Percentiles rank a stretch among this genome's conserved stretches.
Conservation (phyloP, 2,329 filamentous ascomycete genomes). For the Diaporthe citrichinensis region DNA sequence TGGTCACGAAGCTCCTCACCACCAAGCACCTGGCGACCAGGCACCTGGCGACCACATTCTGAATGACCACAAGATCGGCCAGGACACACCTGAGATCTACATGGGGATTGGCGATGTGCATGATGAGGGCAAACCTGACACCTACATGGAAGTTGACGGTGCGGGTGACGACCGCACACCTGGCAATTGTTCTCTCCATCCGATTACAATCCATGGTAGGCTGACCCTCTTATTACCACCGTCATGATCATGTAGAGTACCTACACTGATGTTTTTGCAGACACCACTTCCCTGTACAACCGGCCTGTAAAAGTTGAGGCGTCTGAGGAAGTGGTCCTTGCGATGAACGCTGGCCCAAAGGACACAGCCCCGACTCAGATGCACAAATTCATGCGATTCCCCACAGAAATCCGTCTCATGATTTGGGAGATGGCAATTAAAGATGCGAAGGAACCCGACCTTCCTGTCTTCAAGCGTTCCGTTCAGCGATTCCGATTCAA, state of each 20-base stretch:
- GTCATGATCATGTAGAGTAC: background rate
- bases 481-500: background rate
- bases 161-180: background rate
- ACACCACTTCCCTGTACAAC: background rate
- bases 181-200: background rate
- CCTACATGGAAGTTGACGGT: background rate
- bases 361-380: background rate
- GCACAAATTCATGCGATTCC: background rate
- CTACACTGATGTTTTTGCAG: background rate
- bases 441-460: background rate
- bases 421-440: background rate
- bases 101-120: background rate
- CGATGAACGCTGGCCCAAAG: no score
- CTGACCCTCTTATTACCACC: background rate
- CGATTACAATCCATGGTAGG: background rate
- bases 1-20: background rate
- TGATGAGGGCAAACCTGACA: background rate
- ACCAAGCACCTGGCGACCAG: background rate
- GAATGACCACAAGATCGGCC: background rate
- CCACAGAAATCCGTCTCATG: background rate
- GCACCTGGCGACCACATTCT: background rate
- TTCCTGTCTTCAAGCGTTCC: no score
- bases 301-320: no score
- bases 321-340: no score
- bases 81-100: background rate